Evolutionary conservation across 2,329 filamentous ascomycete species (phyloP), one percentile per base, ranked within the genome.

Genomic region (Dothideomycetes sp.): DNA sequence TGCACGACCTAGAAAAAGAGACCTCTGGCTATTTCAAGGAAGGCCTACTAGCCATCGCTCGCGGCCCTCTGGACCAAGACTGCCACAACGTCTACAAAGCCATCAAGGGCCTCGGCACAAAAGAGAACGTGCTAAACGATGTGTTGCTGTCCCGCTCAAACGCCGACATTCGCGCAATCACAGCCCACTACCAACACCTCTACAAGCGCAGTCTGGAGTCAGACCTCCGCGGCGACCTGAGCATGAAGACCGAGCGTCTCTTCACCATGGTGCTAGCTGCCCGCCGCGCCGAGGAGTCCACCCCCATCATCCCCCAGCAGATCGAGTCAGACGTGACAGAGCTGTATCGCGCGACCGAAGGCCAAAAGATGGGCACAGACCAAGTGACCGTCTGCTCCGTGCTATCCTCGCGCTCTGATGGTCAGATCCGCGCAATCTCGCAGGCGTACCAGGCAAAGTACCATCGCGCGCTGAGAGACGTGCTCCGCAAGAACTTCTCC

Each of bases 111-210:
- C 57, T 77, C 1, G 91, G 91, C 5, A 96, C 89, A 1, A 94
- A 94, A 52, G 89, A 96, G 56, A 67, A 69, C 40, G 69, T 91
- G 1, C 69, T 98, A 36, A 91, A 94, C 57, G 89, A 96, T 50
- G 73, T 94, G 4, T 70, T 96, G 2, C 73, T 95, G 3, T 73
- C 79, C 7, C 76, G 89, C 27, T 83, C 79, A 27, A 96, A 96
- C 53, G 86, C 87, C 24, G 89, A 96, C 52, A 68, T 98, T 30
- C 72, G 76, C 39, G 85, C 84, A 30, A 95, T 98, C 68, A 94
- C 93, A 64, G 61, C 68, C 34, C 73, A 77, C 14, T 96, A 94
- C 58, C 72, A 79, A 33, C 72, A 72, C 12, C 75, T 72, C 1
- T 87, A 80, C 65, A 66, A 68, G 29, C 72, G 72, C 15, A 69